A percentile compares a stretch with the other conserved stretches of the same genome.
These are phyloP conservation scores for Boletus tylopilopsis DNA, from an alignment of 768 basidiomycete genomes.

Conservation along the genomic window DNA sequence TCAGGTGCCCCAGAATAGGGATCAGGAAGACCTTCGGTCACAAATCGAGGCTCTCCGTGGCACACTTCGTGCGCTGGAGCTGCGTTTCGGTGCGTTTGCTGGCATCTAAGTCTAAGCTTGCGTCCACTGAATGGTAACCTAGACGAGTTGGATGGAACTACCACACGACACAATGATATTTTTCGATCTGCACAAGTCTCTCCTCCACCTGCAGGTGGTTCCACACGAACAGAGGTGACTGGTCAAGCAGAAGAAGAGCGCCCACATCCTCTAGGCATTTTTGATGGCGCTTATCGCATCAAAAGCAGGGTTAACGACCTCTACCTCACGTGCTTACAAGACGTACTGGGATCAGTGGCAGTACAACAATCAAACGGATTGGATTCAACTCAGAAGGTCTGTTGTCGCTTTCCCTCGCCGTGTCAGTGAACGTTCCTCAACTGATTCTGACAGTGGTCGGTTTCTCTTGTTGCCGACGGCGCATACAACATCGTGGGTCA, in stretches of 20 bases:
- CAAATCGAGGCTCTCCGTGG: neutral
- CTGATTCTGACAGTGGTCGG: neutral
- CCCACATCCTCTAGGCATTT: neutral
- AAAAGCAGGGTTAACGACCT: neutral
- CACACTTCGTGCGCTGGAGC: neutral
- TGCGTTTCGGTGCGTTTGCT: neutral
- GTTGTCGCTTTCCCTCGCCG: neutral
- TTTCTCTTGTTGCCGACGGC: neutral
- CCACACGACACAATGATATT: neutral
- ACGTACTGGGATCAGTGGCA: neutral
- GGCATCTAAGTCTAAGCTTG: neutral
- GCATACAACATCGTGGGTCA: neutral
- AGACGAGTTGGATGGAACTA: neutral
- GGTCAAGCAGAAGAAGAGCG: neutral
- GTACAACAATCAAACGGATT: neutral
- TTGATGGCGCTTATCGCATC: neutral
- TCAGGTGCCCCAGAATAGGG: neutral
- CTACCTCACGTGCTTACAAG: neutral
- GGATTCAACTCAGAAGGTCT: neutral
- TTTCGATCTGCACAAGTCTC: neutral
- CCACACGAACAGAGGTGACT: neutral
- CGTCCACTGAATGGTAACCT: neutral
- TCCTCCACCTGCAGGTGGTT: neutral
- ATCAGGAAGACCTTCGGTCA: neutral
- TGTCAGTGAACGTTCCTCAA: neutral